These are phyloP conservation scores for Nitzschia sp. DNA, from an alignment of 108 stramenopile species.

Conservation along the genomic window DNA sequence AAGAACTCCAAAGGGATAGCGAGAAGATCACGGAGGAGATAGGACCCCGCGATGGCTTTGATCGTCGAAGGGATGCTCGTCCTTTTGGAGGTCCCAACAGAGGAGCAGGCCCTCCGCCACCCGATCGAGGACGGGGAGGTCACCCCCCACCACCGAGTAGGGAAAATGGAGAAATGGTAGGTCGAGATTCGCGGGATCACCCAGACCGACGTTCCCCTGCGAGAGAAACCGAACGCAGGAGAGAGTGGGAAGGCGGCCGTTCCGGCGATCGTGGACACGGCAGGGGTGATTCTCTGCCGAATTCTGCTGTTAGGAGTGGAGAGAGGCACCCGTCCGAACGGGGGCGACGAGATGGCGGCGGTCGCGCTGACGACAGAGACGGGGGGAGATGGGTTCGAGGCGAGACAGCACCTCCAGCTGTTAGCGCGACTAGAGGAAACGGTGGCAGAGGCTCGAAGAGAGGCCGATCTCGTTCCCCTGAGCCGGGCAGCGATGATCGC, in stretches of 20 bases:
- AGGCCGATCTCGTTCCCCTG: neutral
- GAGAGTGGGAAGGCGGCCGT: neutral
- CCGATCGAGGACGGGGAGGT: neutral
- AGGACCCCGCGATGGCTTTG: conserved; percentile 37
- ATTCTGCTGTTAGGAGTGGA: neutral
- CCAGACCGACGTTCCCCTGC: conserved; percentile 6
- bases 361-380: neutral
- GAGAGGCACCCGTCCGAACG: neutral
- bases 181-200: neutral
- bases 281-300: neutral
- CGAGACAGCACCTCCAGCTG: conserved; percentile 1
- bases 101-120: neutral
- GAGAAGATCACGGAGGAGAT: conserved; percentile 67
- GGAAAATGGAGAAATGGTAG: conserved; percentile 5
- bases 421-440: neutral
- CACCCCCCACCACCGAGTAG: neutral
- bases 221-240: neutral
- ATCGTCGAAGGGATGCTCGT: conserved; percentile 17
- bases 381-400: conserved; percentile 13
- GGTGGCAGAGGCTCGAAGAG: neutral
- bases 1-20: conserved; percentile 70
- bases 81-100: neutral
- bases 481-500: neutral
- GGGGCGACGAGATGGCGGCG: conserved; percentile 2
- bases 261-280: conserved; percentile 4